Conservation (phyloP, 148 eudicot species). For the Tetragonia tetragonoides region DNA sequence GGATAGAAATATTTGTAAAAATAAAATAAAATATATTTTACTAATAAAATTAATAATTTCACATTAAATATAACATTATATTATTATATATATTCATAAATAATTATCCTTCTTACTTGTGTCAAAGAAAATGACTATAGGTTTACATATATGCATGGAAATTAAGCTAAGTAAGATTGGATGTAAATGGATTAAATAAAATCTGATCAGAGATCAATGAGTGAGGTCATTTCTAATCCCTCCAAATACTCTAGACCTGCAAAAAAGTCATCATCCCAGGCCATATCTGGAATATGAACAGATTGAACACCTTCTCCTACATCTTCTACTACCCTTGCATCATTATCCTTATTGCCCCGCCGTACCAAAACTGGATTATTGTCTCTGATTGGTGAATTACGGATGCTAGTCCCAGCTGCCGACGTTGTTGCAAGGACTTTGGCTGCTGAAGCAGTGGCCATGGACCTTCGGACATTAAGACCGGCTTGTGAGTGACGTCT, state of each 20-base stretch:
- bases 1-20: no score
- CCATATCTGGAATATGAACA: not conserved
- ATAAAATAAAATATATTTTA: no score
- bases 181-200: not conserved
- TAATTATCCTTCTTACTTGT: no score
- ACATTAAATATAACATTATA: no score
- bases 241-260: slow-evolving; percentile 27
- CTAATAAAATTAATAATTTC: no score
- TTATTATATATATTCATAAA: no score
- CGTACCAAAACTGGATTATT: not conserved
- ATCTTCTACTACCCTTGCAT: not conserved
- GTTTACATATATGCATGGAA: no score
- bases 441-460: not conserved
- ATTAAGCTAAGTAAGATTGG: not conserved
- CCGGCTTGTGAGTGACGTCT: slow-evolving; percentile 79
- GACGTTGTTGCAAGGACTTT: not conserved
- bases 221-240: not conserved
- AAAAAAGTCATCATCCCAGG: slow-evolving; percentile 27
- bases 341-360: not conserved
- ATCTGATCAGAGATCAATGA: not conserved
- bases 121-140: no score
- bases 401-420: not conserved
- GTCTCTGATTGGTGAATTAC: not conserved
- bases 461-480: slow-evolving; percentile 27
- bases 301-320: not conserved